A percentile compares a stretch with the other conserved stretches of the same genome.
These are phyloP conservation scores for Podospora pseudoanserina DNA, from an alignment of 495 filamentous ascomycete species.

Conservation along the genomic window DNA sequence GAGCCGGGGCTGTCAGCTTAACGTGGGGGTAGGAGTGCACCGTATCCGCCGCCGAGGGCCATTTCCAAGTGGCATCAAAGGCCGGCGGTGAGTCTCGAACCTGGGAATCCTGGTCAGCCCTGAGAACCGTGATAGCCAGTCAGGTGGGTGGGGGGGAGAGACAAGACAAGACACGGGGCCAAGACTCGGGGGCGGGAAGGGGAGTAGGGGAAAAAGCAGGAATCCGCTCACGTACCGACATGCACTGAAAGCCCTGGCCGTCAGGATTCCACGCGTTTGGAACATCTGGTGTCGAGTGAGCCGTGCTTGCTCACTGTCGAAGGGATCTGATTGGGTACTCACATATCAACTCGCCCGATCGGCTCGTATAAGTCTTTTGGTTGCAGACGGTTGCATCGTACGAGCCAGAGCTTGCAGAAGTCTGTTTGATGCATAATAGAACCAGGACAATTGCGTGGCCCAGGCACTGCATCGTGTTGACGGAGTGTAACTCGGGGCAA, in stretches of 20 bases:
- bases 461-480: conserved; percentile 11
- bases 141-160: not conserved
- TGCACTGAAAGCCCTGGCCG: conserved; percentile 27
- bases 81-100: conserved; percentile 30
- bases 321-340: conserved; percentile 12
- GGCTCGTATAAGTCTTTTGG: conserved; percentile 25
- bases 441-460: conserved; percentile 1
- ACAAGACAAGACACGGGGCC: not conserved
- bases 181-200: conserved; percentile 9
- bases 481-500: not conserved
- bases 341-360: conserved; percentile 25
- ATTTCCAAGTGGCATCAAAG: conserved; percentile 32
- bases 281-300: conserved; percentile 14
- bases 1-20: conserved; percentile 23
- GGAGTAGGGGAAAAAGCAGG: not conserved
- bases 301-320: not conserved
- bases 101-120: conserved; percentile 19
- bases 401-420: conserved; percentile 8
- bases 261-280: conserved; percentile 35
- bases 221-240: conserved; percentile 24
- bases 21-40: conserved; percentile 37
- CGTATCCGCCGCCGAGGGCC: conserved; percentile 19
- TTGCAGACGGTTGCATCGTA: conserved; percentile 28
- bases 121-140: not conserved
- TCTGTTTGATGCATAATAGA: conserved; percentile 18